Base-by-base conservation (phyloP, 2,329 filamentous ascomycete species). In the Fusarium sp. region DNA sequence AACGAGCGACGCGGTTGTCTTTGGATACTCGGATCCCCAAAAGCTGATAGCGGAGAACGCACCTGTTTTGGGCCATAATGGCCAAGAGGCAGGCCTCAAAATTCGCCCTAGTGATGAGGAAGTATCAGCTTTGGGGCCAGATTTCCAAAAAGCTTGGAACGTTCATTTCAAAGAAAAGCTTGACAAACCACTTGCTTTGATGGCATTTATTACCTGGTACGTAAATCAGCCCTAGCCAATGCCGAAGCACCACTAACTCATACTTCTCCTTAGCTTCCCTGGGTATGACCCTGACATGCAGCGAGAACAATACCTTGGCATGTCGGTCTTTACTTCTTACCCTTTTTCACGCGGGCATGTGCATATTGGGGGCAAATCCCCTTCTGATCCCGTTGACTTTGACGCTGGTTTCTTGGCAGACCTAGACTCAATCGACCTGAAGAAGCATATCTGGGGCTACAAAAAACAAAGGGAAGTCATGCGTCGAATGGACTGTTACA, bases 381-480 rank as follows among this genome's bases (percentile, higher is more conserved):
- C 24, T 2, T 45, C 43, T 18, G 43, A 45, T 31, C 43, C 43
- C 0, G 22, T 45, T 8, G 43, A 45, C 15, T 45, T 45, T 4
- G 43, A 45, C 7, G 22, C 24, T 15, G 43, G 43, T 1, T 45
- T 45, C 43, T 8, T 45, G 10, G 24, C 43, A 31, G 43, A 45
- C 10, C 10, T 0, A 45, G 6, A 28, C 22, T 31, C 43, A 3
- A 45, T 45, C 4, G 43, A 45, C 2, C 17, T 31, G 1, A 45
- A 26, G 22, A 45, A 45, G 17, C 43, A 45, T 31, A 31, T 45
- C 6, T 45, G 43, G 43, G 43, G 43, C 10, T 45, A 45, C 7
- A 45, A 45, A 17, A 45, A 45, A 45, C 43, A 45, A 18, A 31
- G 43, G 17, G 43, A 45, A 14, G 43, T 45, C 2, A 45, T 45